A percentile compares a stretch with the other conserved stretches of the same genome.
Evolutionary conservation across 1,284 basidiomycete genomes (phyloP).

Genomic region (Chondrostereum purpureum): DNA sequence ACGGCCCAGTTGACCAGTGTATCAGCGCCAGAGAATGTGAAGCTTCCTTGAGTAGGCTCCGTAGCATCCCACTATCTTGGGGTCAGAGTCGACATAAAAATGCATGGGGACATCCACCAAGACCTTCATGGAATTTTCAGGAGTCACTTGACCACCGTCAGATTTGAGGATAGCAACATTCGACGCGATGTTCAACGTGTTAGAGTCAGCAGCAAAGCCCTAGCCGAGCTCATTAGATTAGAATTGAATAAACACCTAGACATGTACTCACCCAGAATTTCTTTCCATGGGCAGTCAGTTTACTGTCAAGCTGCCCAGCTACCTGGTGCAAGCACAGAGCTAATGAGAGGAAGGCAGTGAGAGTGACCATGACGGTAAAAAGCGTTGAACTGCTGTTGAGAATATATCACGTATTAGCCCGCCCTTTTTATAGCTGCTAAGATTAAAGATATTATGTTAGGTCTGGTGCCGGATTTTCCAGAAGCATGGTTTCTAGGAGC

Average conservation of each 20-base stretch:
- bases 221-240: not conserved
- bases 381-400: too few relatives aligned
- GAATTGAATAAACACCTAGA: not conserved
- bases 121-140: conserved; percentile 30
- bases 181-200: conserved; percentile 10
- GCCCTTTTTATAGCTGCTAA: too few relatives aligned
- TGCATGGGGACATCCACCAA: too few relatives aligned
- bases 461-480: too few relatives aligned
- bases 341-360: too few relatives aligned
- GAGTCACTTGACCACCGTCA: conserved; percentile 31
- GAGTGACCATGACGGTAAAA: too few relatives aligned
- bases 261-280: conserved; percentile 22
- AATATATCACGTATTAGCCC: too few relatives aligned
- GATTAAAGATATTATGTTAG: too few relatives aligned
- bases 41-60: conserved; percentile 26
- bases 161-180: conserved; percentile 25
- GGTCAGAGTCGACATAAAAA: too few relatives aligned
- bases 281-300: conserved; percentile 25
- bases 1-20: conserved; percentile 40
- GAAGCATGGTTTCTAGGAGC: too few relatives aligned
- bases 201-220: not conserved
- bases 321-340: conserved; percentile 12
- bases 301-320: conserved; percentile 20
- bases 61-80: too few relatives aligned
- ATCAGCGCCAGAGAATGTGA: conserved; percentile 35